Evolutionary conservation across 177 flowering plant species (phyloP).

Genomic region (Vitis hybrid): DNA sequence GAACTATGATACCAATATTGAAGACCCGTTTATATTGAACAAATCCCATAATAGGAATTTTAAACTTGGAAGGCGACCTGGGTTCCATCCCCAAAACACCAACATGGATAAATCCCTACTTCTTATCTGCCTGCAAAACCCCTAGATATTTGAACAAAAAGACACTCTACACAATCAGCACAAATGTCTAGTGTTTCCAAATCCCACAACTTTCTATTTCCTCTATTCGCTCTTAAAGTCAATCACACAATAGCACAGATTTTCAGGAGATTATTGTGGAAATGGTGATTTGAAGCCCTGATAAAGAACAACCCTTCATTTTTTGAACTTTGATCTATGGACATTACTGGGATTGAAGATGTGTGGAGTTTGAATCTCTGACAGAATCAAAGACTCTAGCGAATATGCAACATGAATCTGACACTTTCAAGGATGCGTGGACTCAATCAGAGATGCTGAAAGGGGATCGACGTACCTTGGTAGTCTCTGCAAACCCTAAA

Average conservation of each 20-base stretch:
- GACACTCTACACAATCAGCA: background rate
- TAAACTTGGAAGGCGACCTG: conserved; percentile 43
- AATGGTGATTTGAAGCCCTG: background rate
- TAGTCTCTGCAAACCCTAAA: background rate
- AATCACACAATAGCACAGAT: background rate
- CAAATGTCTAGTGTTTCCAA: background rate
- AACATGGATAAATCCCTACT: conserved; percentile 4
- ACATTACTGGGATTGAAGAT: no score
- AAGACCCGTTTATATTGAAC: conserved; percentile 9
- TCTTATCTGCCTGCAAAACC: background rate
- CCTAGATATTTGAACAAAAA: background rate
- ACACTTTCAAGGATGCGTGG: background rate
- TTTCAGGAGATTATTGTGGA: background rate
- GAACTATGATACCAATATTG: conserved; percentile 23
- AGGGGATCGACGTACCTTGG: background rate
- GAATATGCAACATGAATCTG: no score
- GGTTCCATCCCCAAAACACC: conserved; percentile 32
- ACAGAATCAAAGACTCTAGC: no score
- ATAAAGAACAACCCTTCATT: no score
- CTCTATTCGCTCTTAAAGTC: background rate
- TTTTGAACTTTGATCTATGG: no score
- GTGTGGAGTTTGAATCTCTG: no score
- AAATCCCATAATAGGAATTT: conserved; percentile 21
- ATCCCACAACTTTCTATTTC: background rate
- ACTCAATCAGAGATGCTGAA: background rate